Conservation (phyloP, 768 basidiomycete species). For the Boletellus ananiceps region DNA sequence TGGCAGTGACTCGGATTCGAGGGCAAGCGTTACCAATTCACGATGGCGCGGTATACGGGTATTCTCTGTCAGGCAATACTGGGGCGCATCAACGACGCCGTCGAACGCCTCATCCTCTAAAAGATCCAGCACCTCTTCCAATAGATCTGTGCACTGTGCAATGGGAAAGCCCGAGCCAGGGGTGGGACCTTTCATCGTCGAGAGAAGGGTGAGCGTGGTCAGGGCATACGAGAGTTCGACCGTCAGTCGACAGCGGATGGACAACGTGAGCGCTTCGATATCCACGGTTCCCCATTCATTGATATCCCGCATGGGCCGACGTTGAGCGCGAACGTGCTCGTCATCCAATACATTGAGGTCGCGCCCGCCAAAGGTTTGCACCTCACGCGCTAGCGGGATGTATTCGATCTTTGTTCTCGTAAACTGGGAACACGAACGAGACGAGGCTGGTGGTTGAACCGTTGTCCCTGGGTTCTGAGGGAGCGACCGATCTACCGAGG, state of each 20-base stretch:
- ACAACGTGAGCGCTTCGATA: conserved; percentile 91
- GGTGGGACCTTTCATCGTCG: conserved; percentile 68
- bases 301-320: conserved; percentile 62
- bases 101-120: conserved; percentile 79
- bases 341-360: conserved; percentile 64
- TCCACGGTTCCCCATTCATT: conserved; percentile 88
- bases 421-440: conserved; percentile 44
- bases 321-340: conserved; percentile 49
- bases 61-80: conserved; percentile 26
- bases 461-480: conserved; percentile 25
- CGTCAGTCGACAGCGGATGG: conserved; percentile 78
- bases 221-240: conserved; percentile 87
- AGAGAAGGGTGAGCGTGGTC: conserved; percentile 79
- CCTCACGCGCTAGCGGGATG: conserved; percentile 70
- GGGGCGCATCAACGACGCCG: conserved; percentile 33
- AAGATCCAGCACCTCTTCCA: conserved; percentile 84
- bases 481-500: conserved; percentile 14
- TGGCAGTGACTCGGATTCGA: conserved; percentile 53
- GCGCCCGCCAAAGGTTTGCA: conserved; percentile 77
- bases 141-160: conserved; percentile 67
- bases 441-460: conserved; percentile 27
- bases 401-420: conserved; percentile 85
- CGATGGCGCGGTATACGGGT: conserved; percentile 55
- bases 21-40: conserved; percentile 53
- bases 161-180: conserved; percentile 64